Conservation (phyloP, 495 filamentous ascomycete genomes). For the Hypoxylon fragiforme region DNA sequence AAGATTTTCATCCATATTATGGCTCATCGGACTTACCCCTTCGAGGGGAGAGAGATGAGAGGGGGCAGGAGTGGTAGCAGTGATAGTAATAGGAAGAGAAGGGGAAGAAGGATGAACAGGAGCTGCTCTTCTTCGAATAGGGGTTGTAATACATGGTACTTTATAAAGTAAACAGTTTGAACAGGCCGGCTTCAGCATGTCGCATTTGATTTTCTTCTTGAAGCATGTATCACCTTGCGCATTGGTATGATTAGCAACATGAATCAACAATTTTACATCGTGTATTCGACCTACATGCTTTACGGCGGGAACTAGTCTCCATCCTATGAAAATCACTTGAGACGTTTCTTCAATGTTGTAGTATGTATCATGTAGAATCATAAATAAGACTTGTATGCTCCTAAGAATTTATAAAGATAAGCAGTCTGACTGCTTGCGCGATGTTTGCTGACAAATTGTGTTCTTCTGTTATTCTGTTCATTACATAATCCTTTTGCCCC, state of each 20-base stretch:
- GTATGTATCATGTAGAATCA: no score
- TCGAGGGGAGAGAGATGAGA: no score
- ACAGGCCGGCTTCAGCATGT: conserved; percentile 39
- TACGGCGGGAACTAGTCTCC: conserved; percentile 37
- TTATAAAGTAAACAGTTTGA: conserved; percentile 41
- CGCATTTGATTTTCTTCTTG: conserved; percentile 42
- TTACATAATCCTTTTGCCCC: no score
- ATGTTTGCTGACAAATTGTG: no score
- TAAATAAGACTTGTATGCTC: no score
- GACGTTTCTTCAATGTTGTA: no score
- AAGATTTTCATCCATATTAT: conserved; percentile 2
- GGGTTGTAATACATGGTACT: conserved; percentile 37
- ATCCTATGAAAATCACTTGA: conserved; percentile 32
- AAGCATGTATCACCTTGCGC: conserved; percentile 38
- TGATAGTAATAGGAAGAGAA: no score
- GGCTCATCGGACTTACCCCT: background rate
- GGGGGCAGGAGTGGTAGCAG: no score
- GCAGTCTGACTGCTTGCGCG: no score
- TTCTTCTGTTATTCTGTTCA: no score
- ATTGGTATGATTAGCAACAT: background rate
- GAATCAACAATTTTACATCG: background rate
- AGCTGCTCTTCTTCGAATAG: conserved; percentile 27
- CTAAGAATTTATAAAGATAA: no score
- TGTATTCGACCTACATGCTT: conserved; percentile 23
- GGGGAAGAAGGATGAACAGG: no score